Conservation (phyloP, 2,329 filamentous ascomycete genomes). For the Stachybotrys chartarum region DNA sequence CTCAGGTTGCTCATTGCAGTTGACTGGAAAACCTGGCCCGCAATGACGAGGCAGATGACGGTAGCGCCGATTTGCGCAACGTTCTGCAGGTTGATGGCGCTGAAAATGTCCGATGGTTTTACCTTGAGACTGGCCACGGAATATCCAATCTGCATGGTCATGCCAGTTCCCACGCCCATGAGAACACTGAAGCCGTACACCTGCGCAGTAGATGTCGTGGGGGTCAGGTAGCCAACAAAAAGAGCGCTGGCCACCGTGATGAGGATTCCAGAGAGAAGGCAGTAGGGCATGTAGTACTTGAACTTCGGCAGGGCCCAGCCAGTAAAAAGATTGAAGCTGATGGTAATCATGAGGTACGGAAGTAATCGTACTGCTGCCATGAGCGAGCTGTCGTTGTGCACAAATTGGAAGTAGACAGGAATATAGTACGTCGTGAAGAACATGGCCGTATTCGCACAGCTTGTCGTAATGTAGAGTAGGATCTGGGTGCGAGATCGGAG, state of each 20-base stretch:
- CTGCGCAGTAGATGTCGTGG: slow-evolving; percentile 3
- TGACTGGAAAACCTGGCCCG: slow-evolving; percentile 24
- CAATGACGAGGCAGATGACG: slow-evolving; percentile 16
- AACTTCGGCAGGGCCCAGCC: slow-evolving; percentile 1
- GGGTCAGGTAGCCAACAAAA: slow-evolving; percentile 1
- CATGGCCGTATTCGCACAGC: not conserved
- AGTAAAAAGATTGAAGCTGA: slow-evolving; percentile 2
- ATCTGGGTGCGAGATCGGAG: slow-evolving; percentile 4
- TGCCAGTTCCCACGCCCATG: slow-evolving; percentile 3
- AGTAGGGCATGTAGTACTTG: slow-evolving; percentile 7
- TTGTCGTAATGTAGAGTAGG: slow-evolving; percentile 6
- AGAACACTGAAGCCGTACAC: slow-evolving; percentile 10
- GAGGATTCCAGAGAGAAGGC: slow-evolving; percentile 4
- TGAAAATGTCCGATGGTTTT: slow-evolving; percentile 10
- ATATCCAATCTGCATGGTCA: slow-evolving; percentile 18
- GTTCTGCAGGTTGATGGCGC: slow-evolving; percentile 15
- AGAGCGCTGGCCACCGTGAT: slow-evolving; percentile 5
- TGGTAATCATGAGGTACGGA: slow-evolving; percentile 4
- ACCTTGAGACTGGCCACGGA: slow-evolving; percentile 16
- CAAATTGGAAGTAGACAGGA: slow-evolving; percentile 11
- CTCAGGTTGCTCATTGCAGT: slow-evolving; percentile 2
- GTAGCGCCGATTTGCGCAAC: slow-evolving; percentile 17
- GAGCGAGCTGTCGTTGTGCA: slow-evolving; percentile 5
- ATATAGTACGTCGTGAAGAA: slow-evolving; percentile 9
- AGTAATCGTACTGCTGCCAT: slow-evolving; percentile 7